Conservation (phyloP, 2,329 filamentous ascomycete species). For the Neoarthrinium moseri region DNA sequence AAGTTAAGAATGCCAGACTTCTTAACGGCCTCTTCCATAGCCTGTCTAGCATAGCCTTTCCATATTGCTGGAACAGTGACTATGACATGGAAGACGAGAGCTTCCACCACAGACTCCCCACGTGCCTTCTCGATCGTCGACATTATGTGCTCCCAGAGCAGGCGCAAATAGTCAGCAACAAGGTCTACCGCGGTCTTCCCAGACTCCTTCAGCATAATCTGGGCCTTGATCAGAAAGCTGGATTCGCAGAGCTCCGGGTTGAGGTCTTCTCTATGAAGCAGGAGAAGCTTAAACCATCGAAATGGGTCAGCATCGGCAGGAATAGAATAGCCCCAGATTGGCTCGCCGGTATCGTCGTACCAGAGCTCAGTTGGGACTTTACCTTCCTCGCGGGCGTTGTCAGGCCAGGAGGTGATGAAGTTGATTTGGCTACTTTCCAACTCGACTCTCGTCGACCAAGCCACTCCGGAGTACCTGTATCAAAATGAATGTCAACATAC, state of each 20-base stretch:
- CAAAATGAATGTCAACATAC: not conserved
- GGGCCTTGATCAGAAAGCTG: slow-evolving; percentile 10
- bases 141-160: slow-evolving; percentile 22
- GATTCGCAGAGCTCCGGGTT: slow-evolving; percentile 12
- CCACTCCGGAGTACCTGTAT: slow-evolving; percentile 8
- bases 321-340: slow-evolving; percentile 21
- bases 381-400: slow-evolving; percentile 7
- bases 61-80: slow-evolving; percentile 27
- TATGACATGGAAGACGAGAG: slow-evolving; percentile 15
- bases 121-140: slow-evolving; percentile 13
- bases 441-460: slow-evolving; percentile 9
- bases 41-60: slow-evolving; percentile 18
- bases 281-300: slow-evolving; percentile 26
- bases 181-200: slow-evolving; percentile 18
- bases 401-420: slow-evolving; percentile 10
- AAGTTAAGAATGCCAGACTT: slow-evolving; percentile 17
- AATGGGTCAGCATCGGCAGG: slow-evolving; percentile 17
- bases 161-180: slow-evolving; percentile 21
- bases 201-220: slow-evolving; percentile 11
- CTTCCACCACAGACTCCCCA: slow-evolving; percentile 13
- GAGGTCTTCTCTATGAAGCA: slow-evolving; percentile 18
- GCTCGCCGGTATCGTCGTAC: slow-evolving; percentile 13
- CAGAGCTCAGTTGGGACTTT: slow-evolving; percentile 21
- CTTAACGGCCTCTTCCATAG: slow-evolving; percentile 17
- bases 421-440: slow-evolving; percentile 8